Evolutionary conservation across 2,329 filamentous ascomycete species (phyloP), one percentile per base, ranked within the genome.

Genomic region (Phymatotrichopsis omnivora): DNA sequence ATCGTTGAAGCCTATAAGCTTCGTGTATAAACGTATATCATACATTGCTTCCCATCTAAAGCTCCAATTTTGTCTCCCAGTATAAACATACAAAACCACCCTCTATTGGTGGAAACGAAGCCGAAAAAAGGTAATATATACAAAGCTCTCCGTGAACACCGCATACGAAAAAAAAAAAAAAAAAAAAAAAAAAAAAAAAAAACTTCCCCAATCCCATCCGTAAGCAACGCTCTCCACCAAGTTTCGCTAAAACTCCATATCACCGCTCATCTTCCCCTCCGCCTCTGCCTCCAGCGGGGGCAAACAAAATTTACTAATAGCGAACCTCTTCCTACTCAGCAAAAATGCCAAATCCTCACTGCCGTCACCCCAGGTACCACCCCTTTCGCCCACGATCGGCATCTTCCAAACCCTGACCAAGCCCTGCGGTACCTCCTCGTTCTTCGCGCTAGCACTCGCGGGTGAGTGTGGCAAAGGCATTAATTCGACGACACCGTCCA

Each of bases 291-390:
- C 83, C 30, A 89, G 69, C 0, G 91, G 91, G 20, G 91, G 91
- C 32, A 98, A 68, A 61, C 82, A 91, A 64, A 86, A 95, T 0
- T 86, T 85, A 58, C 80, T 83, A 53, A 98, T 85, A 29, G 85
- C 74, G 55, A 98, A 77, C 40, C 85, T 87, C 57, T 75, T 79
- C 58, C 85, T 73, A 62, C 85, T 94, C 40, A 98, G 66, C 50
- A 79, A 87, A 63, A 98, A 98, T 4, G 86, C 86, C 64, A 94
- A 74, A 64, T 95, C 86, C 59, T 93, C 84, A 19, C 83, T 78
- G 52, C 77, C 78, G 47, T 75, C 75, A 29, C 74, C 70, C 19
- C 31, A 14, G 7, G 25, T 27, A 2, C 86, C 86, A 2, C 91
- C 89, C 55, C 83, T 85, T 61, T 96, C 89, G 49, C 93, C 84